Conservation (phyloP, 192 early-diverging fungal genomes). For the Coemansia sp. region DNA sequence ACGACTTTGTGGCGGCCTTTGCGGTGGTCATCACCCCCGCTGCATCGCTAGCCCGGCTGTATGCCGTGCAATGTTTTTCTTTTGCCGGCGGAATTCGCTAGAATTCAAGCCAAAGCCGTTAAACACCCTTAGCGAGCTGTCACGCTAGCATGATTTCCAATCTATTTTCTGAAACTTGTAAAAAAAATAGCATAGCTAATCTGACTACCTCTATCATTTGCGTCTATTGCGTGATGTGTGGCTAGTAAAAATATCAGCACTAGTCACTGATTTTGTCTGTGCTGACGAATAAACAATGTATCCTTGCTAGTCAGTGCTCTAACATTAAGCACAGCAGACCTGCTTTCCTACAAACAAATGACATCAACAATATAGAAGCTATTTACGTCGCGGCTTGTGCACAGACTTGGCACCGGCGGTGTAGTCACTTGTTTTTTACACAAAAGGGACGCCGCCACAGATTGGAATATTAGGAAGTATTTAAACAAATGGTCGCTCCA, state of each 20-base stretch:
- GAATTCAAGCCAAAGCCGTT: neutral
- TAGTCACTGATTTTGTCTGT: neutral
- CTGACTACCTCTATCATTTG: neutral
- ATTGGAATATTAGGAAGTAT: neutral
- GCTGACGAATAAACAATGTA: neutral
- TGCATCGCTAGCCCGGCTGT: neutral
- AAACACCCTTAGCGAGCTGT: neutral
- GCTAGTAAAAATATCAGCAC: neutral
- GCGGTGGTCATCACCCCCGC: neutral
- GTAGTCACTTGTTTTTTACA: neutral
- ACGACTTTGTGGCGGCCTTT: constrained; percentile 2
- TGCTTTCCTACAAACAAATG: neutral
- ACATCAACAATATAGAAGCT: neutral
- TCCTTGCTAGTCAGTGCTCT: neutral
- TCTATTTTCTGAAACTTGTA: constrained; percentile 3
- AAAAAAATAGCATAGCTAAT: neutral
- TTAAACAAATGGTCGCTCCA: neutral
- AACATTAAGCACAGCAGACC: neutral
- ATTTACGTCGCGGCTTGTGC: neutral
- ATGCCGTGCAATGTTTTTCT: neutral
- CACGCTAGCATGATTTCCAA: neutral
- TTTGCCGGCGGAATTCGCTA: neutral
- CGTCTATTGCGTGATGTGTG: neutral
- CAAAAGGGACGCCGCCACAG: neutral
- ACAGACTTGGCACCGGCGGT: neutral